phyloP scores from a whole-genome alignment of 2,329 filamentous ascomycete genomes.

The Colletotrichum acutatum region DNA sequence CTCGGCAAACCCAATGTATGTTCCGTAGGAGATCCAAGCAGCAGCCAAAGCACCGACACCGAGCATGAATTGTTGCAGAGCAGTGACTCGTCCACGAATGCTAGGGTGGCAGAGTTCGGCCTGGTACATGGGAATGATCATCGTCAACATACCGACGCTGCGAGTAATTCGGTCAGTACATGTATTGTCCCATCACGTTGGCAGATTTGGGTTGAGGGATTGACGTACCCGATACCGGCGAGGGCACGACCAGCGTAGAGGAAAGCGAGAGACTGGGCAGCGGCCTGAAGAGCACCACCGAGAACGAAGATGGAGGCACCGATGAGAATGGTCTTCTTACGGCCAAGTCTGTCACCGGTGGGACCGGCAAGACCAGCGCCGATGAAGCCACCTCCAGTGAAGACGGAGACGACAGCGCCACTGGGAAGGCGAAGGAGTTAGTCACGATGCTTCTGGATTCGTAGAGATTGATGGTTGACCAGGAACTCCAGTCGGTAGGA shows the following conservation, averaged over 20 bases:
- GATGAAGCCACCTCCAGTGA: slow-evolving; percentile 81
- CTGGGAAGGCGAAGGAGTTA: slow-evolving; percentile 44
- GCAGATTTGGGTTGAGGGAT: background rate
- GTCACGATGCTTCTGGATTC: background rate
- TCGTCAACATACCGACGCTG: slow-evolving; percentile 57
- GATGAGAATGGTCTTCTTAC: slow-evolving; percentile 76
- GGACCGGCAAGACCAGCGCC: slow-evolving; percentile 74
- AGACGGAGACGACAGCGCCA: slow-evolving; percentile 80
- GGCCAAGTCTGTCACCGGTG: slow-evolving; percentile 71
- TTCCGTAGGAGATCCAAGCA: slow-evolving; percentile 76
- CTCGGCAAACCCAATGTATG: slow-evolving; percentile 43
- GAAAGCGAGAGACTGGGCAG: slow-evolving; percentile 66
- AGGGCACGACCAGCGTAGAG: slow-evolving; percentile 78
- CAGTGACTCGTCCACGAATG: slow-evolving; percentile 80
- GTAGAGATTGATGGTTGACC: background rate
- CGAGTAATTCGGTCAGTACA: background rate
- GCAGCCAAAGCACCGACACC: slow-evolving; percentile 80
- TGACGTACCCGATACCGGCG: slow-evolving; percentile 66
- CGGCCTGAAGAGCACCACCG: slow-evolving; percentile 80
- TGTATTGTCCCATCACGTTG: background rate
- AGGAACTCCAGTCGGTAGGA: background rate
- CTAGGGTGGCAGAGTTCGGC: slow-evolving; percentile 82
- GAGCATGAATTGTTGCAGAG: slow-evolving; percentile 85
- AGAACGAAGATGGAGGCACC: slow-evolving; percentile 79
- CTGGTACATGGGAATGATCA: slow-evolving; percentile 73